Percentiles rank a stretch among this genome's conserved stretches.
These are phyloP conservation scores for Lithospermum erythrorhizon DNA, from an alignment of 257 asterid species.

Conservation along the genomic window DNA sequence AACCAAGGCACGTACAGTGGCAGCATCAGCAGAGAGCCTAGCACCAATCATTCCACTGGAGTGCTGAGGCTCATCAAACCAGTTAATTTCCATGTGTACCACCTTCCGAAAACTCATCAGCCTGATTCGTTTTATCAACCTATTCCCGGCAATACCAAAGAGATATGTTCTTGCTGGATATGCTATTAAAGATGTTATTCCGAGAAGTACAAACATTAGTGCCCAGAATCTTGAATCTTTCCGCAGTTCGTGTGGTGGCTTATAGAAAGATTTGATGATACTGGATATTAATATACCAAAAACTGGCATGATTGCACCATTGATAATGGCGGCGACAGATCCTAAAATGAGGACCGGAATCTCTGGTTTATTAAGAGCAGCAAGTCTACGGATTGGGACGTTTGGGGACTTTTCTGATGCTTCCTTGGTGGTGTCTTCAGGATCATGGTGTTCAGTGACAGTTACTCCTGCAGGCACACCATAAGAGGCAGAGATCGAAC, in stretches of 20 bases:
- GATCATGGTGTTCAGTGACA: constrained; percentile 29
- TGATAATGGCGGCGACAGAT: constrained; percentile 44
- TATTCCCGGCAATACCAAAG: constrained; percentile 75
- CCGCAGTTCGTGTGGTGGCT: constrained; percentile 39
- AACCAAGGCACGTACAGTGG: constrained; percentile 60
- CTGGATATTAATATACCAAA: constrained; percentile 59
- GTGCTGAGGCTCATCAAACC: constrained; percentile 75
- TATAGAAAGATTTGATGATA: constrained; percentile 52
- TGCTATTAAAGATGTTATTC: constrained; percentile 47
- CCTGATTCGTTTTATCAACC: constrained; percentile 60
- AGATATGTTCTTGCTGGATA: constrained; percentile 72
- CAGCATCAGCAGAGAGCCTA: constrained; percentile 82
- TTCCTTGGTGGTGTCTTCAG: constrained; percentile 23
- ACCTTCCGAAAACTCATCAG: constrained; percentile 79
- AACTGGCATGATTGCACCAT: constrained; percentile 64
- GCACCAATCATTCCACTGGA: constrained; percentile 85
- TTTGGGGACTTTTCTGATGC: constrained; percentile 24
- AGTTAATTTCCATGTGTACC: constrained; percentile 72
- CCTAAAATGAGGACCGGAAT: constrained; percentile 41
- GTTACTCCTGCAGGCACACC: constrained; percentile 45
- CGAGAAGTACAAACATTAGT: constrained; percentile 57
- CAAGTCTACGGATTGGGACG: constrained; percentile 50
- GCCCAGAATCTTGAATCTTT: constrained; percentile 71
- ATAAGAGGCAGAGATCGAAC: constrained; percentile 37
- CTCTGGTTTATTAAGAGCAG: constrained; percentile 71